Percentiles rank a stretch among this genome's conserved stretches.
phyloP scores from a whole-genome alignment of 495 filamentous ascomycete genomes.

The Neurospora hispaniola region DNA sequence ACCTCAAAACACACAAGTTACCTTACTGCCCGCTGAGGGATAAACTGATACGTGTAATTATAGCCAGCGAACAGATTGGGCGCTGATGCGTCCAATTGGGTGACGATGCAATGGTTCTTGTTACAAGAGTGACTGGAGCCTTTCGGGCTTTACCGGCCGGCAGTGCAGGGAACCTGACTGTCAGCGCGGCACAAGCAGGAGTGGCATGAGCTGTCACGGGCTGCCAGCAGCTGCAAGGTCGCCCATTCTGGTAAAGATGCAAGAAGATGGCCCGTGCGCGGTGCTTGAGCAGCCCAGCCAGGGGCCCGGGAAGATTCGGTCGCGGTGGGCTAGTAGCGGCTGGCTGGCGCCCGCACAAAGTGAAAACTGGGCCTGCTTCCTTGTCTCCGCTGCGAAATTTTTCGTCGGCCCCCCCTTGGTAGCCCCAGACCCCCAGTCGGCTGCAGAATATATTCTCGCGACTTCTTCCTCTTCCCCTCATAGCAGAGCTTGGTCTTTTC shows the following conservation, averaged over 20 bases:
- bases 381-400: constrained; percentile 17
- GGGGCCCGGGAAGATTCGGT: constrained; percentile 26
- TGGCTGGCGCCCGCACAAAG: constrained; percentile 9
- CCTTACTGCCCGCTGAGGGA: neutral
- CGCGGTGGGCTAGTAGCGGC: constrained; percentile 4
- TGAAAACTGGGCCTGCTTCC: constrained; percentile 25
- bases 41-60: constrained; percentile 1
- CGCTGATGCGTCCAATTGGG: neutral
- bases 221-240: neutral
- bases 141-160: constrained; percentile 28
- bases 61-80: neutral
- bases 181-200: constrained; percentile 1
- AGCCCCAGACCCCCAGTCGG: constrained; percentile 18
- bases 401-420: constrained; percentile 17
- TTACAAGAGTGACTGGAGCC: constrained; percentile 8
- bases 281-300: constrained; percentile 11
- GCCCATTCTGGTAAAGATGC: constrained; percentile 7
- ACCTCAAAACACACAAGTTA: neutral
- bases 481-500: constrained; percentile 26
- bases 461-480: constrained; percentile 28
- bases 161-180: constrained; percentile 15
- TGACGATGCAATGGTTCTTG: neutral
- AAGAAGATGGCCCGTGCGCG: constrained; percentile 16
- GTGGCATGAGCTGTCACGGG: neutral
- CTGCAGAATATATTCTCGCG: constrained; percentile 35